phyloP scores from a whole-genome alignment of 805 yeast species.

The Wickerhamiella dianesei region DNA sequence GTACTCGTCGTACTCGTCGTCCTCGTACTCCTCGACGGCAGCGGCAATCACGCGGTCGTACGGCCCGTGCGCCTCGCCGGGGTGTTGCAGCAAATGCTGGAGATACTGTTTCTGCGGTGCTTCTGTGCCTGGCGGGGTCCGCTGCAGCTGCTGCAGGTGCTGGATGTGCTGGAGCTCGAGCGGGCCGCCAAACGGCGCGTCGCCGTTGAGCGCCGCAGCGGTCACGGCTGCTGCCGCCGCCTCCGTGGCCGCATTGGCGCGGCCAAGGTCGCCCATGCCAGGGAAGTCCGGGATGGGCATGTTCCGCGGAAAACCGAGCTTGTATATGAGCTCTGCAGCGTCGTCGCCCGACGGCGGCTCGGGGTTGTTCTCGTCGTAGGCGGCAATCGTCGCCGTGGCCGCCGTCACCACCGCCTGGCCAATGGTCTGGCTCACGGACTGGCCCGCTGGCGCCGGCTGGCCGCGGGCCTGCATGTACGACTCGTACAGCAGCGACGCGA shows the following conservation, averaged over 20 bases:
- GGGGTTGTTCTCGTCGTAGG: neutral
- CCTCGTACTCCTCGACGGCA: conserved; percentile 5
- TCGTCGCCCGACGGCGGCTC: neutral
- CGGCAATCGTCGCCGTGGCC: neutral
- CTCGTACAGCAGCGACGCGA: neutral
- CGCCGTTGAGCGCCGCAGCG: neutral
- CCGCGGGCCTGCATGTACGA: conserved; percentile 5
- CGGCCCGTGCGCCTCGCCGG: too few species aligned
- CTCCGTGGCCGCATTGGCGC: neutral
- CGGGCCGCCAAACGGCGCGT: neutral
- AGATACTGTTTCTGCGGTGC: neutral
- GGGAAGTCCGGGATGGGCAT: neutral
- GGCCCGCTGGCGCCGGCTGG: neutral
- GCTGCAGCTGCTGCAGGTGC: neutral
- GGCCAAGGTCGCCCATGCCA: neutral
- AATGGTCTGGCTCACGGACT: neutral
- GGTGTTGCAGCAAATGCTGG: too few species aligned
- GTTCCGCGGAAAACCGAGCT: neutral
- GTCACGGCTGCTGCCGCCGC: neutral
- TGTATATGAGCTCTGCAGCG: neutral
- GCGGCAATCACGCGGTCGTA: conserved; percentile 2
- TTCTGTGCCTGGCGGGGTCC: too few species aligned
- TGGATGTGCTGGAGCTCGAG: neutral
- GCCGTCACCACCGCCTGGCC: neutral
- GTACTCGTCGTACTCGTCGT: conserved; percentile 11